These are phyloP conservation scores for Ophiostoma fasciatum DNA, from an alignment of 2,329 filamentous ascomycete species.

Conservation along the genomic window DNA sequence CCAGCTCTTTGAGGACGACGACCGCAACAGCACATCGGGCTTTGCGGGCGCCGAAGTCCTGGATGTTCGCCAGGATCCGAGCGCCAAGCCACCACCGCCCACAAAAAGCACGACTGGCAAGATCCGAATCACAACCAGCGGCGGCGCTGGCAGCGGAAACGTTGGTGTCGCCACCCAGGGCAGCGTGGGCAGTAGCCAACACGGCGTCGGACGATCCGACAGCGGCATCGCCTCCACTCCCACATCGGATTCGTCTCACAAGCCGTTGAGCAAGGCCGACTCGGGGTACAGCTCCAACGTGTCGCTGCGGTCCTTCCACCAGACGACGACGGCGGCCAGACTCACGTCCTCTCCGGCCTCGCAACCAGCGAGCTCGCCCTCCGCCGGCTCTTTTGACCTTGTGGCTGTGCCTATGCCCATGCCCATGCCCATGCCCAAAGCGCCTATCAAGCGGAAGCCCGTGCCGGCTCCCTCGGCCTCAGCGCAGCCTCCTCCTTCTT, in stretches of 20 bases:
- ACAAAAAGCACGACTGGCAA: conserved; percentile 5
- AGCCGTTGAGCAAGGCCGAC: conserved; percentile 39
- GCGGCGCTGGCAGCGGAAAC: too few species aligned
- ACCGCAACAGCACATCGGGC: conserved; percentile 21
- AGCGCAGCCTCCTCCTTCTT: conserved; percentile 14
- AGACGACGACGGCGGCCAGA: conserved; percentile 18
- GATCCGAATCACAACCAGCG: not conserved
- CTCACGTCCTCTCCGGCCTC: conserved; percentile 14
- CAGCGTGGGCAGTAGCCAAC: conserved; percentile 6
- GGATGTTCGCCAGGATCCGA: conserved; percentile 27
- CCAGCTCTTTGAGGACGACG: conserved; percentile 30
- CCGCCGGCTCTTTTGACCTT: too few species aligned
- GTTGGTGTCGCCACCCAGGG: not conserved
- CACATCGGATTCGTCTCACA: conserved; percentile 25
- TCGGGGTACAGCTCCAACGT: conserved; percentile 48
- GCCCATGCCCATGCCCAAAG: not conserved
- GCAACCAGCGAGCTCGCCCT: too few species aligned
- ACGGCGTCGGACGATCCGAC: conserved; percentile 24
- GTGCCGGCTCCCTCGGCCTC: not conserved
- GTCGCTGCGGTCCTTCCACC: conserved; percentile 38
- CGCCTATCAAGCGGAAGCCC: not conserved
- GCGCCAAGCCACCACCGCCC: conserved; percentile 24
- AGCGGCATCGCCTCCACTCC: conserved; percentile 36
- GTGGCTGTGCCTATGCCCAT: too few species aligned
- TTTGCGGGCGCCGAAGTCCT: conserved; percentile 22